Conservation (phyloP, 2,329 filamentous ascomycete genomes). For the Septoria petroselini region DNA sequence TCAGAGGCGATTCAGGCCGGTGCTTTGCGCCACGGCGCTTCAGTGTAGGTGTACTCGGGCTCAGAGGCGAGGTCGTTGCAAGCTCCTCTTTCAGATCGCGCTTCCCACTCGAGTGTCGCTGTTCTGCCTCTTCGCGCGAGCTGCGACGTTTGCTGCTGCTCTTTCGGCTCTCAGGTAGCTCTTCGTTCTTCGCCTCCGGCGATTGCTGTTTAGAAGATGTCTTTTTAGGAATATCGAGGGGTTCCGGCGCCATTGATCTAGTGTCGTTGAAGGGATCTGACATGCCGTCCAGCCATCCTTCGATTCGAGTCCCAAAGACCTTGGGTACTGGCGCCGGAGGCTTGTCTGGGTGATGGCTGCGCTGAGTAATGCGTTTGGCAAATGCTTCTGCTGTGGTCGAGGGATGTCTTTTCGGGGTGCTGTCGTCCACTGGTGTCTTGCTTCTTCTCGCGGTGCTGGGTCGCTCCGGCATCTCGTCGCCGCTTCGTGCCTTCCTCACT, state of each 20-base stretch:
- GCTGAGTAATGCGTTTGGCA: slow-evolving; percentile 27
- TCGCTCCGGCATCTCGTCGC: slow-evolving; percentile 14
- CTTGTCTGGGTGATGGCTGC: slow-evolving; percentile 19
- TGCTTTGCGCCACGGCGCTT: slow-evolving; percentile 39
- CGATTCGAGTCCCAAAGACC: slow-evolving; percentile 53
- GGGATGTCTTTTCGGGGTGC: slow-evolving; percentile 14
- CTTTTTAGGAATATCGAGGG: slow-evolving; percentile 29
- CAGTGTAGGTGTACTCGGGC: slow-evolving; percentile 32
- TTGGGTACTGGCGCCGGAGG: slow-evolving; percentile 36
- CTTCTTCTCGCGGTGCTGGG: slow-evolving; percentile 15
- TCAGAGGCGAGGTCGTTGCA: slow-evolving; percentile 2
- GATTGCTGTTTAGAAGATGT: slow-evolving; percentile 20
- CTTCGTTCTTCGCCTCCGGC: slow-evolving; percentile 14
- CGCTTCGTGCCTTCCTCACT: slow-evolving; percentile 13
- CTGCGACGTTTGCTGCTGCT: slow-evolving; percentile 25
- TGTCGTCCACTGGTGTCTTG: slow-evolving; percentile 19
- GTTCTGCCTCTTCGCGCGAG: slow-evolving; percentile 25
- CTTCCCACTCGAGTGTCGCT: slow-evolving; percentile 17
- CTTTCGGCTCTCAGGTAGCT: slow-evolving; percentile 16
- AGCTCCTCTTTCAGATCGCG: slow-evolving; percentile 10
- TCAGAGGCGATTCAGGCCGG: slow-evolving; percentile 43
- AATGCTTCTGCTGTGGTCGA: slow-evolving; percentile 26
- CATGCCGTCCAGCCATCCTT: slow-evolving; percentile 57
- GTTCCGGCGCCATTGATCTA: slow-evolving; percentile 34
- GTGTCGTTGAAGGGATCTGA: slow-evolving; percentile 41